Base-by-base conservation (phyloP, 208 protist species). In the Zelonia costaricensis region DNA sequence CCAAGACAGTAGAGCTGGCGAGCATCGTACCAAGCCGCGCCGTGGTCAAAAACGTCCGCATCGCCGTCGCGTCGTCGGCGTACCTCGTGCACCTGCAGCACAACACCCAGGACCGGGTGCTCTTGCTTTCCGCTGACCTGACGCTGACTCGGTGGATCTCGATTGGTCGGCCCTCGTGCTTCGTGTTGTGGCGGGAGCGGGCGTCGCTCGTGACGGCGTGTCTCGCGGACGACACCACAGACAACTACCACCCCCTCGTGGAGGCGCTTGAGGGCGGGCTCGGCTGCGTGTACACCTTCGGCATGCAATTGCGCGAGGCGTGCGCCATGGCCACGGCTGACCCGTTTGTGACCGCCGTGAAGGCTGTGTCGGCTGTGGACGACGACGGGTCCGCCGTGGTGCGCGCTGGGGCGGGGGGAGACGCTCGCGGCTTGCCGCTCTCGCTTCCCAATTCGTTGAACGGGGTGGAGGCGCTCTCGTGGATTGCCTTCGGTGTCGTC, bases 261-360 rank as follows among this genome's bases (percentile, higher is more conserved):
- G 75, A 90, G 74, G 69, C 67, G 8, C 62, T 86, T n/a, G 76
- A 86, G 61, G 80, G 77, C 40, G 83, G 83, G 18, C 61, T 85
- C 1, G 78, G 83, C 45, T 79, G 51, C 38, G 70, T 80, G 22
- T 86, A 82, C 47, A 70, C 55, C 18, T 86, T 90, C 49, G 42
- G 43, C 12, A 45, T 71, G 39, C 62, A 40, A 4, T 42, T 39
- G 7, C 55, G 43, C 5, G 64, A 60, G 33, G 23, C 45, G 9
- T 69, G 59, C 10, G 20, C 60, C 9, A 23, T 51, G n/a, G 49
- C 38, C 15, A 23, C 56, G 3, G 22, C 30, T 4, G 68, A 68
- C 49, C 60, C 52, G 10, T 62, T 66, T 35, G 33, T 62, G 25
- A 62, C 60, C 4, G 22, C 60, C 36, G 48, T 76, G 13, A 76